phyloP scores from a whole-genome alignment of 2,329 filamentous ascomycete species.

The Diaporthe citrichinensis region DNA sequence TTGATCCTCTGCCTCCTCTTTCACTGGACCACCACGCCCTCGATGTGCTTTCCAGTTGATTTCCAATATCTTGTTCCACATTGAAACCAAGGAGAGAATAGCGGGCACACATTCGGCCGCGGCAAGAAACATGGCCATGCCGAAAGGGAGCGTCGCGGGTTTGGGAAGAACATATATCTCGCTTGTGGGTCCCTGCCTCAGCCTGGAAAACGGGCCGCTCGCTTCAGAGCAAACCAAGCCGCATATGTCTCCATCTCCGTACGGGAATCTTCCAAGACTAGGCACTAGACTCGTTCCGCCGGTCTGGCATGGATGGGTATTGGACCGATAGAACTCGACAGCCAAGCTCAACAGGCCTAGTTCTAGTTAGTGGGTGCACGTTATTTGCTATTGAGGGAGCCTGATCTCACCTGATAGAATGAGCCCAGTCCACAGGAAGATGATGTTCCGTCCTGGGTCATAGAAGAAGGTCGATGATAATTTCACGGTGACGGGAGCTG shows the following conservation, averaged over 20 bases:
- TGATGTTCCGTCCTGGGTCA: conserved; percentile 73
- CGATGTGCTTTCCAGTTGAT: conserved; percentile 67
- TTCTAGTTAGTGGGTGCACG: background rate
- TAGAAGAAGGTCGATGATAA: conserved; percentile 76
- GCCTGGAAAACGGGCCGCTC: conserved; percentile 65
- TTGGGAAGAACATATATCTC: conserved; percentile 75
- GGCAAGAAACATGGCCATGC: conserved; percentile 71
- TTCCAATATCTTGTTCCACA: conserved; percentile 75
- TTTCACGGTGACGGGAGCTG: conserved; percentile 73
- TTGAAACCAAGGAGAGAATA: conserved; percentile 72
- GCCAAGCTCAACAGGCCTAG: conserved; percentile 71
- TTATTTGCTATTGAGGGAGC: background rate
- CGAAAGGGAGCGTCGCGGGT: conserved; percentile 69
- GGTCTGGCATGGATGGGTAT: conserved; percentile 39
- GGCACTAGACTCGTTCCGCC: conserved; percentile 45
- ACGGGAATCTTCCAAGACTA: conserved; percentile 62
- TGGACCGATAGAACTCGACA: conserved; percentile 74
- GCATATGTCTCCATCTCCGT: conserved; percentile 58
- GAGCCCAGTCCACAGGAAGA: conserved; percentile 76
- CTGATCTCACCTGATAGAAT: conserved; percentile 67
- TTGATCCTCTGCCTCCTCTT: conserved; percentile 46
- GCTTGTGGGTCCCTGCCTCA: conserved; percentile 68
- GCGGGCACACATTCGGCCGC: conserved; percentile 77
- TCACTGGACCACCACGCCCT: conserved; percentile 52
- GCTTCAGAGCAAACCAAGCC: conserved; percentile 61